Evolutionary conservation across 306 rosid species (phyloP), one percentile per base, ranked within the genome.

Genomic region (Prunus armeniaca): DNA sequence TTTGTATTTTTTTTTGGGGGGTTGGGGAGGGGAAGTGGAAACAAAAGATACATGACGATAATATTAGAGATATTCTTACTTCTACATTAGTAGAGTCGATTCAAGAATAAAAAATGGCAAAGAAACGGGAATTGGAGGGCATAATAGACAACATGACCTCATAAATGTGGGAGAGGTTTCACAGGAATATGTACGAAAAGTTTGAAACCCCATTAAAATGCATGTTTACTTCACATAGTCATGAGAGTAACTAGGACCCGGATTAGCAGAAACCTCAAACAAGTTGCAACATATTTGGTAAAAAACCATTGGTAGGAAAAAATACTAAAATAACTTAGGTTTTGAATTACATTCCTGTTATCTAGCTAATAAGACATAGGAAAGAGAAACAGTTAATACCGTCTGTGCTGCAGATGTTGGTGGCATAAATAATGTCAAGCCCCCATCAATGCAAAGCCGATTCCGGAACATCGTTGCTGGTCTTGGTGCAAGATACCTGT

Each of bases 401-500:
- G 98, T 94, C 27, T 82, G 88, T 61, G 88, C 76, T 69, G 98
- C 98, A 73, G 98, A 89, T 62, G 98, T 91, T 41, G 97, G 97
- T 24, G 98, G 97, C 96, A 94, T 94, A 81, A 94, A 94, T 87
- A 92, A 85, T 5, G 98, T 94, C 81, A 94, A 80, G 24, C 98
- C 97, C 69, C 98, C 98, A 77, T 94, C 98, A 81, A 94, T 84
- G 90, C 98, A 94, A 69, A 92, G 84, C 46, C 93, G 85, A 78
- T 94, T 92, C 46, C 96, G 87, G 83, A 94, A 94, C 80, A 87
- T 66, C 0, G 96, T 94, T 72, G 86, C 98, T 20, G 96, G 98
- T 78, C 89, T 94, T 65, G 98, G 97, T 64, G 98, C 98, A 73
- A 94, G 88, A 83, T 90, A 94, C 61, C 98, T 94, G 84, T 76